Evolutionary conservation across 2,329 filamentous ascomycete genomes (phyloP), one percentile per base, ranked within the genome.

Genomic region (Sporothrix globosa): DNA sequence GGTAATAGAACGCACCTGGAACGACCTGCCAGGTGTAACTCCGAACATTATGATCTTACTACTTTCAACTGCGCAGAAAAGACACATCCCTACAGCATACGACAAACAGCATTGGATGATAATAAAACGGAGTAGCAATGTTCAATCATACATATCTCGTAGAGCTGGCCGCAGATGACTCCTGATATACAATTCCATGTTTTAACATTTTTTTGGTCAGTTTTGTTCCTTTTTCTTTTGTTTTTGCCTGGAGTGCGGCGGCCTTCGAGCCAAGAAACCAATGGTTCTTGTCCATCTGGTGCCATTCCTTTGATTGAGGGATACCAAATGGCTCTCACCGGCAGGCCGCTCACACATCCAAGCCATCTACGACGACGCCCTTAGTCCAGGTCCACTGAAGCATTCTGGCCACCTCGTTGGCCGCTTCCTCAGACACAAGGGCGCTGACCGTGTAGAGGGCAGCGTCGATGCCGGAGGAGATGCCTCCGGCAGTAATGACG

Each of bases 301-400:
- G 34, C 34, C 30, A 58, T 50, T 44, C 21, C 6, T 21, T 30
- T 30, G 53, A 56, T 52, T 13, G 27, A 17, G 5, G 3, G 4
- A 27, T 44, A 17, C 41, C 41, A 44, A 21, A 50, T 46, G 44
- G 46, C 46, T 17, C 63, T 39, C 46, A 66, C 63, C 44, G 46
- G 44, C 46, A 66, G 61, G 9, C 66, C 21, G 53, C 44, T 67
- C 88, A 95, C 80, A 96, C 91, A 82, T 96, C 92, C 79, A 94
- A 88, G 74, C 91, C 91, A 79, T 95, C 91, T 75, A 95, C 90
- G 75, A 93, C 92, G 79, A 92, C 84, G 75, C 92, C 92, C 88
- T 94, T 95, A 80, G 87, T 87, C 93, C 93, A 97, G 77, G 86
- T 88, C 84, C 94, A 92, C 83, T 95, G 91, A 85, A 96, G 88